These are phyloP conservation scores for Brassica juncea DNA, from an alignment of 345 rosid genomes.

Conservation along the genomic window DNA sequence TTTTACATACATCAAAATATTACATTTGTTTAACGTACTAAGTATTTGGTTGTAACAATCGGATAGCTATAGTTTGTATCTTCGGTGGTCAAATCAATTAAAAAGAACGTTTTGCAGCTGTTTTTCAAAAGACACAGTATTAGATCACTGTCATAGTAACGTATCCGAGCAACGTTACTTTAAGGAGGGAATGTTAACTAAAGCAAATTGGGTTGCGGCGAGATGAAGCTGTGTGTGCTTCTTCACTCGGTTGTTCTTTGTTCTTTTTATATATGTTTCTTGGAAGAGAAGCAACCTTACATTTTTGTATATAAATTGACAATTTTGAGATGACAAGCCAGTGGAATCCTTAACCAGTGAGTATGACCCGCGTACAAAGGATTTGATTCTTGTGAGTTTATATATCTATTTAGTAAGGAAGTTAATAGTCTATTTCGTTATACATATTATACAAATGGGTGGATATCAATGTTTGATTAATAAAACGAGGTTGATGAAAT, in stretches of 20 bases:
- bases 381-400: conserved; percentile 31
- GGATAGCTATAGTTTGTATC: not conserved
- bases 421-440: conserved; percentile 10
- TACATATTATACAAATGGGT: not conserved
- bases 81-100: conserved; percentile 9
- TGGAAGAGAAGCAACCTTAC: conserved; percentile 30
- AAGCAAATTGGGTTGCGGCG: conserved; percentile 57
- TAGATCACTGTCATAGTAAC: conserved; percentile 11
- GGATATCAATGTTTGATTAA: not conserved
- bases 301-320: conserved; percentile 27
- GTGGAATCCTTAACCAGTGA: conserved; percentile 36
- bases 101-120: not conserved
- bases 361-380: conserved; percentile 29
- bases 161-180: conserved; percentile 22
- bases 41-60: not conserved
- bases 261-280: conserved; percentile 33
- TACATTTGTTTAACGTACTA: not conserved
- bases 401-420: not conserved
- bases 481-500: not conserved
- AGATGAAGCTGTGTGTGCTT: conserved; percentile 48
- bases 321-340: conserved; percentile 27
- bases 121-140: conserved; percentile 1
- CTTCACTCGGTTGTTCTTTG: conserved; percentile 20
- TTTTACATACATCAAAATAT: not conserved
- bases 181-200: conserved; percentile 39